Evolutionary conservation across 2,329 filamentous ascomycete species (phyloP), one percentile per base, ranked within the genome.

Genomic region (Beauveria varroae): DNA sequence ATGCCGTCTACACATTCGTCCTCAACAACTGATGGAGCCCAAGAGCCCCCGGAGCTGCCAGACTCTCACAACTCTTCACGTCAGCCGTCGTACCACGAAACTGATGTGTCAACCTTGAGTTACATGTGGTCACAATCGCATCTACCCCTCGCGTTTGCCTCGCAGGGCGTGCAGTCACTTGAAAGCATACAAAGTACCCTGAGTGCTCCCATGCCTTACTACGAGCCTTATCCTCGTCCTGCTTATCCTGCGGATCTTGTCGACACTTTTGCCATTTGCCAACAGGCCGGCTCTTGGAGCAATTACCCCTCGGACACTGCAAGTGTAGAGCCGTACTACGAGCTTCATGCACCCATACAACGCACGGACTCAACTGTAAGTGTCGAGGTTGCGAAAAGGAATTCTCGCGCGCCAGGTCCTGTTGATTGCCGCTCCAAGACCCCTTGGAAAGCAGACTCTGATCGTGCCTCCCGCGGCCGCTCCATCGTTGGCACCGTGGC

Each of bases 1-100:
- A 60, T 60, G 57, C 52, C 57, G 40, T 60, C 58, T 34, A 47
- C 58, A 18, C 30, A 50, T 14, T 30, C 58, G 10, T 55, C 58
- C 5, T 49, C 58, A 41, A 34, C 58, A 55, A 50, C 22, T 18
- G 51, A 61, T 24, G 41, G 50, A 40, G n/a, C 26, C 7, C 34
- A 40, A n/a, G 58, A 61, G 43, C 43, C 43, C 7, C 9, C 30
- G 14, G 51, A 54, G 2, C 30, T 24, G 1, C 10, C 18, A n/a
- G 28, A 61, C n/a, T 55, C 58, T 22, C 58, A 44, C 51, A 41
- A 50, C 41, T 22, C 51, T 20, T 61, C 58, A 5, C 58, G 58
- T 22, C 58, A 61, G 16, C 34, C 58, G 16, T 61, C 58, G 6
- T 55, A 37, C 30, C 51, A 61, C n/a, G 51, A 61, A 49, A 16